phyloP scores from a whole-genome alignment of 768 basidiomycete species.

The Suillus brevipes region DNA sequence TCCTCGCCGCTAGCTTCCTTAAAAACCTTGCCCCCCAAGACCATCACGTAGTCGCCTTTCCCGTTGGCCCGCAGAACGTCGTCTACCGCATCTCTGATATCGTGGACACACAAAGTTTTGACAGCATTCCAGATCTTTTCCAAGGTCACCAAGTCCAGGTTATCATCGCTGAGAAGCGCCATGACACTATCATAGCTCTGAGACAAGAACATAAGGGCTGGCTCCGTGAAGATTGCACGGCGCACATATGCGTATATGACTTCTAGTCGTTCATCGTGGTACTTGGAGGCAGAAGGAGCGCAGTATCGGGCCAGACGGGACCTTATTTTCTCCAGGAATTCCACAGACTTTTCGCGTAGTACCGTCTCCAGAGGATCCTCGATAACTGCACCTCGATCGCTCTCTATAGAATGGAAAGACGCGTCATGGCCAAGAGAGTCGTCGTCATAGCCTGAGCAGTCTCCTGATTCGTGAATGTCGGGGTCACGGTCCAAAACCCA shows the following conservation, averaged over 20 bases:
- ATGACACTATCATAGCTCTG: conserved; percentile 33
- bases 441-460: conserved; percentile 25
- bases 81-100: conserved; percentile 30
- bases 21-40: conserved; percentile 37
- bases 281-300: conserved; percentile 31
- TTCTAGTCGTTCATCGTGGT: conserved; percentile 34
- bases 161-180: conserved; percentile 30
- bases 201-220: conserved; percentile 38
- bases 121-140: conserved; percentile 37
- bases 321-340: conserved; percentile 35
- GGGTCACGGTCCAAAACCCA: conserved; percentile 36
- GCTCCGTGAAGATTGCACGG: conserved; percentile 37
- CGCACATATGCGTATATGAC: conserved; percentile 39
- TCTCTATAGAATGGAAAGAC: conserved; percentile 15
- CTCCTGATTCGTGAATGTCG: conserved; percentile 16
- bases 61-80: conserved; percentile 31
- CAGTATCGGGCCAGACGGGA: conserved; percentile 36
- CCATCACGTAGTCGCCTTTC: conserved; percentile 28
- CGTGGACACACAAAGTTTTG: conserved; percentile 27
- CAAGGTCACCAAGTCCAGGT: conserved; percentile 31
- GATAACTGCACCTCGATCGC: conserved; percentile 1
- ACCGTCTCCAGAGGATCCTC: conserved; percentile 37
- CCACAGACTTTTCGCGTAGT: conserved; percentile 33
- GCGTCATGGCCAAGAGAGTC: conserved; percentile 1
- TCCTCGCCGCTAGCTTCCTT: conserved; percentile 26